Evolutionary conservation across 345 rosid species (phyloP), one percentile per base, ranked within the genome.

Genomic region (Salix suchowensis): DNA sequence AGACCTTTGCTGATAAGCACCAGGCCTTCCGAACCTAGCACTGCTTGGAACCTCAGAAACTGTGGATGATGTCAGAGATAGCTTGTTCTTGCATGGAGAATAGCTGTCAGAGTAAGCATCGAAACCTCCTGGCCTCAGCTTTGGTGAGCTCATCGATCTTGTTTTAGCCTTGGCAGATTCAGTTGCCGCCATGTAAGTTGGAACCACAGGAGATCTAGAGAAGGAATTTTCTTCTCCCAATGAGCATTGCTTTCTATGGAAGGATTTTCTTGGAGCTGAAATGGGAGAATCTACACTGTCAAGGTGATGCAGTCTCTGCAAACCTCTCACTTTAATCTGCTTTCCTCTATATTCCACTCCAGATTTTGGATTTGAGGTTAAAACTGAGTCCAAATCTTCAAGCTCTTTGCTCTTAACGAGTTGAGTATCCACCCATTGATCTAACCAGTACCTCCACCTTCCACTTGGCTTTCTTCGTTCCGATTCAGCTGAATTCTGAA

Each of bases 181-280:
- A 15, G 98, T 95, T 70, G 96, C 88, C 66, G 96, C 92, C 98
- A 95, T 95, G 79, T 95, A 95, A 60, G 97, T 86, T 70, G 97
- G 98, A 21, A 87, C 52, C 12, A 68, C 52, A 44, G 79, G 89
- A 30, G 90, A 82, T 28, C 82, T 70, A 4, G 87, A 55, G 72
- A 78, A 86, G 3, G 79, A 72, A 26, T 85, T 89, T 65, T 94
- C 97, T 14, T 92, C 94, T 58, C 91, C 91, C n/a, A 83, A 14
- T 1, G 97, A 91, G 73, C 66, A 81, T 72, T 88, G 94, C 82
- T 84, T 95, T 78, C 77, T 83, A 70, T 93, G 92, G 65, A 74
- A 79, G 16, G 80, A 81, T 75, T 89, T 91, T 80, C 88, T 85
- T 2, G 87, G 76, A 40, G 73, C 78, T n/a, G 68, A 40, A 12